Percentiles rank a stretch among this genome's conserved stretches.
These are phyloP conservation scores for Colletotrichum tabaci DNA, from an alignment of 2,329 filamentous ascomycete genomes.

Conservation along the genomic window DNA sequence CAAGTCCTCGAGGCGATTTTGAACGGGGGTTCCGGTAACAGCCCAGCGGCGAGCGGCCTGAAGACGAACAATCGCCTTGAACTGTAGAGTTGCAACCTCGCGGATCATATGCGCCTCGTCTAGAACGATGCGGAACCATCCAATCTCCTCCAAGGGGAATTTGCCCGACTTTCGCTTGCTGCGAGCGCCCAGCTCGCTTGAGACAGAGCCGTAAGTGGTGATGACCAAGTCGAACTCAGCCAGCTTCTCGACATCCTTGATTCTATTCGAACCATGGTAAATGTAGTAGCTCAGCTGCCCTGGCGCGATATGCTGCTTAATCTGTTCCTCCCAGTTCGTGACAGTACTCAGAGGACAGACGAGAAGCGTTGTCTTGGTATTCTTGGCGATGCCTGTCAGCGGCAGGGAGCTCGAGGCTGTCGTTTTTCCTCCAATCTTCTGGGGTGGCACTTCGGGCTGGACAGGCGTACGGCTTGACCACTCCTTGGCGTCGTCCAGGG, in stretches of 20 bases:
- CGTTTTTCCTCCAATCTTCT: slow-evolving; percentile 56
- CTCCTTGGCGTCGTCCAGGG: slow-evolving; percentile 71
- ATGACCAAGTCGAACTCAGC: slow-evolving; percentile 86
- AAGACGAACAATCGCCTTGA: slow-evolving; percentile 86
- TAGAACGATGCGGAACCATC: slow-evolving; percentile 94
- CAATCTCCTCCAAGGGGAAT: slow-evolving; percentile 81
- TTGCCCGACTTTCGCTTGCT: slow-evolving; percentile 71
- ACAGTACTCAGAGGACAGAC: slow-evolving; percentile 93
- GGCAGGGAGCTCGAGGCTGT: slow-evolving; percentile 58
- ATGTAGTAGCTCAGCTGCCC: slow-evolving; percentile 80
- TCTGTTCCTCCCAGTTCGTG: slow-evolving; percentile 95
- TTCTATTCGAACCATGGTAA: slow-evolving; percentile 87
- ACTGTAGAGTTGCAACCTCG: slow-evolving; percentile 84
- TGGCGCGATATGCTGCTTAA: slow-evolving; percentile 82
- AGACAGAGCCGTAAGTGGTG: slow-evolving; percentile 92
- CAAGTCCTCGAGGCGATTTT: slow-evolving; percentile 93
- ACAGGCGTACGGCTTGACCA: slow-evolving; percentile 72
- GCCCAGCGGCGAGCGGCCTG: slow-evolving; percentile 91
- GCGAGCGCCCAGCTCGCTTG: slow-evolving; percentile 80
- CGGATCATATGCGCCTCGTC: slow-evolving; percentile 97
- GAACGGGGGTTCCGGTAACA: slow-evolving; percentile 96
- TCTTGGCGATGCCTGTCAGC: slow-evolving; percentile 70
- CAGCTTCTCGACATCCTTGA: slow-evolving; percentile 77
- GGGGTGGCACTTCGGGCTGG: slow-evolving; percentile 60
- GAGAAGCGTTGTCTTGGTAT: slow-evolving; percentile 85